phyloP scores from a whole-genome alignment of 169 alveolate genomes.

The Amoebophrya sp. region DNA sequence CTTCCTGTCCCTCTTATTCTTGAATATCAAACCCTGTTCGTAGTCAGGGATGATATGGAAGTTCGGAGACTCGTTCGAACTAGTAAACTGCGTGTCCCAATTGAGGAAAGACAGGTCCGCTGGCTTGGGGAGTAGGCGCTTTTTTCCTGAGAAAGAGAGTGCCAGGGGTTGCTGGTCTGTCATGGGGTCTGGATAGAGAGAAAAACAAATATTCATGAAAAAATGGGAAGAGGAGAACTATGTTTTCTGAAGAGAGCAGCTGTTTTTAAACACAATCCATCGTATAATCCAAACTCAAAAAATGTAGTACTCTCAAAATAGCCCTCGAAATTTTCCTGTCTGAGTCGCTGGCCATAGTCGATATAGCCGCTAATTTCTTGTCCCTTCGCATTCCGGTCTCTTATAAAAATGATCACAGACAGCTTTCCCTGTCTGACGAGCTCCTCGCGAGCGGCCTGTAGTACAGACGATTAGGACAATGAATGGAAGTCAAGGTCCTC shows the following conservation, averaged over 20 bases:
- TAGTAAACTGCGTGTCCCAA: conserved; percentile 75
- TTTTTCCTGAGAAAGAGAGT: conserved; percentile 48
- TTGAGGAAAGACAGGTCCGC: conserved; percentile 76
- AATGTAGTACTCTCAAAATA: conserved; percentile 54
- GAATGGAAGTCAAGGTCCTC: too few relatives aligned
- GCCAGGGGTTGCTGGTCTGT: too few relatives aligned
- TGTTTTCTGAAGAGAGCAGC: not conserved
- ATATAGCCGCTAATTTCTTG: conserved; percentile 77
- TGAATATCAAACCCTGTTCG: conserved; percentile 72
- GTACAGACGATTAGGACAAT: too few relatives aligned
- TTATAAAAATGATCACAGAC: conserved; percentile 76
- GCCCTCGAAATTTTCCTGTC: conserved; percentile 72
- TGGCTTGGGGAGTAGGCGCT: conserved; percentile 64
- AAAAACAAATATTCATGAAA: too few relatives aligned
- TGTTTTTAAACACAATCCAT: not conserved
- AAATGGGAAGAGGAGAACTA: too few relatives aligned
- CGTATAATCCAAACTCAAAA: not conserved
- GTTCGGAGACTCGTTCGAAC: conserved; percentile 72
- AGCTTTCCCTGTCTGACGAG: conserved; percentile 74
- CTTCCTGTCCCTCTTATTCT: conserved; percentile 82
- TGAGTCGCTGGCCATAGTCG: conserved; percentile 78
- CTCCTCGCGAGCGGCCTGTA: conserved; percentile 66
- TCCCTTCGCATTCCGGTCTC: conserved; percentile 65
- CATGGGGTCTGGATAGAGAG: too few relatives aligned
- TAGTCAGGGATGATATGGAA: conserved; percentile 81